Base-by-base conservation (phyloP, 23 red algal genomes). In the Gracilaria gracilis region DNA sequence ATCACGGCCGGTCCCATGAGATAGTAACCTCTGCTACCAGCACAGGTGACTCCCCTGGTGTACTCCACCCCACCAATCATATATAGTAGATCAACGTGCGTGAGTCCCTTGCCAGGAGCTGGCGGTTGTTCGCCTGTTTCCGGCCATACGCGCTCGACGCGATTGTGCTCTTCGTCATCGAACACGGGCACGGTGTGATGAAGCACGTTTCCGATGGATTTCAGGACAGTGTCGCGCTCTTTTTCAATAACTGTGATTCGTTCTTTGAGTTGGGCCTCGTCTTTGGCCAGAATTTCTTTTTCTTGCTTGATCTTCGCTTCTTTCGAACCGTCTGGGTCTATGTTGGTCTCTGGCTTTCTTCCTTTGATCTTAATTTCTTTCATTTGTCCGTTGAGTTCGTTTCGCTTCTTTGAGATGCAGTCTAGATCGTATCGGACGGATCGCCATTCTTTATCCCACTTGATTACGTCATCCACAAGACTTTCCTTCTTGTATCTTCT, bases 31-130 rank as follows among this genome's bases (percentile, higher is more conserved):
- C 97, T 85, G 66, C 87, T 96, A 25, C 97, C 97, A 24, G 97
- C 97, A 40, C 79, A 83, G 46, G 47, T 80, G 24, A 93, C 92
- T 47, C 97, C 97, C 31, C 94, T 80, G 19, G 93, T 80, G 76
- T 99, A 99, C 79, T 99, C 97, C 14, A 95, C 97, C 7, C 93
- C 97, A 59, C 83, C 97, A 47, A 99, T 93, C 91, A 94, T 94
- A 76, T 96, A 70, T 75, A 99, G 58, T 67, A 99, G 82, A 76
- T 99, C 97, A 57, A 99, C 97, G 62, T 99, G 97, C 27, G 86
- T 99, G 21, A 89, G 82, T 23, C 83, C 57, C 55, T 88, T 69
- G 25, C 88, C 94, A 49, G 82, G 57, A 27, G 88, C 88, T 31
- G 80, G 21, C 9, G 89, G 89, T 15, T 25, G 62, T 87, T 82